Evolutionary conservation across 2,329 filamentous ascomycete genomes (phyloP).

Genomic region (Acephala macrosclerotiorum): DNA sequence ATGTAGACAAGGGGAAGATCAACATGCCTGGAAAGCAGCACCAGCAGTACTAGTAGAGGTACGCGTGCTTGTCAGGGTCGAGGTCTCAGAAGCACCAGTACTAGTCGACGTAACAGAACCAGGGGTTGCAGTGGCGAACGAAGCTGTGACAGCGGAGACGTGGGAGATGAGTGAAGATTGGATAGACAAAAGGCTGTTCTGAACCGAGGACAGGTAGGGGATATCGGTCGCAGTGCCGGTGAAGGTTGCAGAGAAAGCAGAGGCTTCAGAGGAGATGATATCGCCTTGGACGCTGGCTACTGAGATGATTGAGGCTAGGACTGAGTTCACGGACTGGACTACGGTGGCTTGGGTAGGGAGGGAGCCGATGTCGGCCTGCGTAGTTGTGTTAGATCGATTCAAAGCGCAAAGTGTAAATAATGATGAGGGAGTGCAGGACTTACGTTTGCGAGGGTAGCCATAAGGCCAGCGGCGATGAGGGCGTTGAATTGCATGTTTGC

Average conservation of each 20-base stretch:
- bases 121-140: too few relatives aligned
- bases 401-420: not conserved
- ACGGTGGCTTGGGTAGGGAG: not conserved
- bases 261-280: too few relatives aligned
- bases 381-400: not conserved
- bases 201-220: too few relatives aligned
- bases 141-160: not conserved
- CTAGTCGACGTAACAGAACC: not conserved
- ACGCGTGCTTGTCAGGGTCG: not conserved
- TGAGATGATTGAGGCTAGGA: too few relatives aligned
- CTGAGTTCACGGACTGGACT: too few relatives aligned
- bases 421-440: not conserved
- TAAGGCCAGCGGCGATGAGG: not conserved
- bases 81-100: not conserved
- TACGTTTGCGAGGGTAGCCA: not conserved
- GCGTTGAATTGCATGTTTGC: not conserved
- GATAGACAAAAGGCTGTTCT: too few relatives aligned
- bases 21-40: too few relatives aligned
- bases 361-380: not conserved
- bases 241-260: too few relatives aligned
- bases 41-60: not conserved
- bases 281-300: too few relatives aligned
- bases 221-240: too few relatives aligned
- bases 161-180: too few relatives aligned
- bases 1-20: too few relatives aligned